Conservation (phyloP, 1,139 yeast genomes). For the Taphrina pruni region DNA sequence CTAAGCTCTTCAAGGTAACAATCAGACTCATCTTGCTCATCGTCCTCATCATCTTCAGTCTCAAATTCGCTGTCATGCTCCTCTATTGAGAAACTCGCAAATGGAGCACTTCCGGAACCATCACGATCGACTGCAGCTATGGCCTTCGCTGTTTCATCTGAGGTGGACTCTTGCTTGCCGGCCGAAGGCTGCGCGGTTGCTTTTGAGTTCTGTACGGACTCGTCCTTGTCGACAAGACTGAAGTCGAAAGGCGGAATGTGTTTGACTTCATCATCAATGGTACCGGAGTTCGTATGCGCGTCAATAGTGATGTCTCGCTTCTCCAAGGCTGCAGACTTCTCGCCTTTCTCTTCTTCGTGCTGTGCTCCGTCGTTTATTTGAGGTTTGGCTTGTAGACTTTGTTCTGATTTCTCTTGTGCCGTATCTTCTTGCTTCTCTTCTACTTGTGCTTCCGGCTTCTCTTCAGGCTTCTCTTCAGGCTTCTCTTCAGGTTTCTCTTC, state of each 20-base stretch:
- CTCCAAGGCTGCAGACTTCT: too few relatives aligned
- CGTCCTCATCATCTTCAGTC: not conserved
- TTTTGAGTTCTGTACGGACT: not conserved
- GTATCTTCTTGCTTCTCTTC: too few relatives aligned
- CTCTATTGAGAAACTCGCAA: conserved; percentile 4
- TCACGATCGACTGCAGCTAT: conserved; percentile 1
- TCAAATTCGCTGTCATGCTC: conserved; percentile 15
- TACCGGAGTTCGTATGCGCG: too few relatives aligned
- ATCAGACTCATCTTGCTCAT: not conserved
- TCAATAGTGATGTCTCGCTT: too few relatives aligned
- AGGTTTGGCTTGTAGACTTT: too few relatives aligned
- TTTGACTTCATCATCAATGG: conserved; percentile 1
- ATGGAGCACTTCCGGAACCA: not conserved
- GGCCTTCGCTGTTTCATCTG: not conserved
- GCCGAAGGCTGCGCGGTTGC: not conserved
- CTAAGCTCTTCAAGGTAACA: not conserved
- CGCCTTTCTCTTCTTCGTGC: not conserved
- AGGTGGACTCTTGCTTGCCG: not conserved
- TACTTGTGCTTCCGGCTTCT: too few relatives aligned
- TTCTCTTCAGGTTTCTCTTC: too few relatives aligned
- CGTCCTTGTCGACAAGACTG: not conserved
- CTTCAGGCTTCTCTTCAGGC: too few relatives aligned
- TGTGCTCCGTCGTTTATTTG: not conserved
- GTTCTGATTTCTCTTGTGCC: too few relatives aligned
- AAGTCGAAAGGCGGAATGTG: conserved; percentile 20